These are phyloP conservation scores for Alternaria arbusti DNA, from an alignment of 2,329 filamentous ascomycete species.

Conservation along the genomic window DNA sequence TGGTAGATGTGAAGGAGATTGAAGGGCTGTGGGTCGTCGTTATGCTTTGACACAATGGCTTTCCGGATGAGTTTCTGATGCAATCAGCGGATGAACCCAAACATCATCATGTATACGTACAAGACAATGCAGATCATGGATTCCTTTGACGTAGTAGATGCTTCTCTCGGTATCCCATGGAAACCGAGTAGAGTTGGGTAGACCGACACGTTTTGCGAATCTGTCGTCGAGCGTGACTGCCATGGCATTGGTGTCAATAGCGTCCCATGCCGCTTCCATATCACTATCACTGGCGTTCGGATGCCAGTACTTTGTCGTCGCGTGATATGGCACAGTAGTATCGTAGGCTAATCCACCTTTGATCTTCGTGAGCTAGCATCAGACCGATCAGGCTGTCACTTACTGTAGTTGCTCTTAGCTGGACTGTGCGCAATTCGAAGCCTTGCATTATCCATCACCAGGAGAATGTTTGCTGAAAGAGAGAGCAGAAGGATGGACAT, in stretches of 20 bases:
- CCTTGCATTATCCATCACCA: conserved; percentile 35
- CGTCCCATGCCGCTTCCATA: conserved; percentile 43
- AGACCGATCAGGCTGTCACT: conserved; percentile 1
- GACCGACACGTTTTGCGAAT: conserved; percentile 28
- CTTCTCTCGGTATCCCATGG: conserved; percentile 46
- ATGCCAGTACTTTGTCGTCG: conserved; percentile 40
- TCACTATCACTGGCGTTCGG: conserved; percentile 32
- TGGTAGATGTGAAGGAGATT: conserved; percentile 40
- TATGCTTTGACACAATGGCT: conserved; percentile 39
- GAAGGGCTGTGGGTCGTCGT: conserved; percentile 28
- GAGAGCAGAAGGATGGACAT: conserved; percentile 39
- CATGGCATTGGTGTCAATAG: conserved; percentile 41
- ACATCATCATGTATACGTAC: conserved; percentile 13
- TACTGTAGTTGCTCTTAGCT: conserved; percentile 36
- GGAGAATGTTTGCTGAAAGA: conserved; percentile 36
- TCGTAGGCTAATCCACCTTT: conserved; percentile 40
- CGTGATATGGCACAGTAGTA: conserved; percentile 32
- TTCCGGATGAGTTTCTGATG: conserved; percentile 44
- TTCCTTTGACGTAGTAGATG: conserved; percentile 45
- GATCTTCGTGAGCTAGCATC: neutral
- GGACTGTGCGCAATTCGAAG: conserved; percentile 22
- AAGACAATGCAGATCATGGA: conserved; percentile 45
- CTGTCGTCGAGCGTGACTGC: conserved; percentile 41
- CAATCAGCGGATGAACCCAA: neutral
- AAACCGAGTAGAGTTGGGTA: conserved; percentile 37